Conservation (phyloP, 768 basidiomycete genomes). For the Kwoniella bestiolae region DNA sequence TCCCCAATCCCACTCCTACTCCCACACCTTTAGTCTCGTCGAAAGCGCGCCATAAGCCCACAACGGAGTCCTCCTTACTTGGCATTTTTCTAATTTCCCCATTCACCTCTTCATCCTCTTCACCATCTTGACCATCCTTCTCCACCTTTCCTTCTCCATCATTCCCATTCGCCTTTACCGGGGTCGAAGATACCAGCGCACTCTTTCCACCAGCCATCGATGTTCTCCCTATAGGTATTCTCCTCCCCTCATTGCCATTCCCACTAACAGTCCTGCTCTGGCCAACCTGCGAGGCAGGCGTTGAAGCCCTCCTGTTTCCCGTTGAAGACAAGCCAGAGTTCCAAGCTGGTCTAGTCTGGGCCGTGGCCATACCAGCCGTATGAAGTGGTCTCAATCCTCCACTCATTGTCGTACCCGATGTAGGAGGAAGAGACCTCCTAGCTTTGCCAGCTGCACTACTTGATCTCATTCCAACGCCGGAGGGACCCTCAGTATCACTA, state of each 20-base stretch:
- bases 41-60: constrained; percentile 17
- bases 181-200: not conserved
- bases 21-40: not conserved
- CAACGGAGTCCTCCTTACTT: constrained; percentile 14
- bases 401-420: constrained; percentile 35
- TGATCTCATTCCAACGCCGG: constrained; percentile 7
- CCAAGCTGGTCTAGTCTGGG: constrained; percentile 20
- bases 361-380: constrained; percentile 12
- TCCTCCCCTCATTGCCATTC: not conserved
- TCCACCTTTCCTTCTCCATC: not conserved
- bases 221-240: constrained; percentile 16
- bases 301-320: constrained; percentile 7
- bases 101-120: not conserved
- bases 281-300: constrained; percentile 15
- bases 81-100: constrained; percentile 13
- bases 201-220: constrained; percentile 1
- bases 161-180: not conserved
- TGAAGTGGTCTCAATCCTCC: constrained; percentile 16
- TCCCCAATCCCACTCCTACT: too few species aligned
- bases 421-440: constrained; percentile 42
- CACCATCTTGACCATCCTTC: not conserved
- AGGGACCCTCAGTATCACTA: not conserved
- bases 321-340: constrained; percentile 17
- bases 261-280: not conserved
- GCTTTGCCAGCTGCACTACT: constrained; percentile 25